Evolutionary conservation across 208 protist species (phyloP), one percentile per base, ranked within the genome.

Genomic region (Trypanosoma rangeli): DNA sequence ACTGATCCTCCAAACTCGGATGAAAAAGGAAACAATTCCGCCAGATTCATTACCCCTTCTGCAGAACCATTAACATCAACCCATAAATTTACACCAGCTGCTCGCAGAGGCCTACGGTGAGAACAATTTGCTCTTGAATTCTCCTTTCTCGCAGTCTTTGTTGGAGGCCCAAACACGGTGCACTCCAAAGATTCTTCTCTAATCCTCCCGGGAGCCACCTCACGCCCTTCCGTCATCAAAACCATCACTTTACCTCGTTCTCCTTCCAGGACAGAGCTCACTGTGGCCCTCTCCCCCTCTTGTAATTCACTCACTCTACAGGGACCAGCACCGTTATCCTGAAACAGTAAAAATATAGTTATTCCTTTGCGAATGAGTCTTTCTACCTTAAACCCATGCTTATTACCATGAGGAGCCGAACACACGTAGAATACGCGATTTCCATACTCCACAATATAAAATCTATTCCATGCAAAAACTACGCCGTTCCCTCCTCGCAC

Each of bases 301-400:
- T 79, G 74, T 28, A 26, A 28, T 22, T 64, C 57, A 67, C 71
- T 37, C 18, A 76, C 37, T 35, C 50, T 46, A 26, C 57, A 76
- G 0, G 58, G 37, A 42, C 24, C 24, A 10, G 49, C 44, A 28
- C 74, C 46, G 79, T 86, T 33, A 68, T 68, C 24, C 48, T 57
- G 61, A 69, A 91, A 95, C 22, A 95, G 80, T 13, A 95, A 72
- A 70, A 86, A 90, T 55, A 93, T 76, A 3, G 87, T 80, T 37
- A 92, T 78, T 50, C 84, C 83, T 31, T 85, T 65, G 63, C 86
- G 82, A 48, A 80, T 79, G 26, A 89, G 63, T 33, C 85, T 83
- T 61, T 87, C 76, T 18, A 95, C 82, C 24, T 85, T 84, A 70
- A 87, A 95, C 16, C 90, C 90, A 68, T 79, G 82, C 18, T 35